Evolutionary conservation across 805 yeast genomes (phyloP).

Genomic region (Zygosaccharomyces kombuchaensis): DNA sequence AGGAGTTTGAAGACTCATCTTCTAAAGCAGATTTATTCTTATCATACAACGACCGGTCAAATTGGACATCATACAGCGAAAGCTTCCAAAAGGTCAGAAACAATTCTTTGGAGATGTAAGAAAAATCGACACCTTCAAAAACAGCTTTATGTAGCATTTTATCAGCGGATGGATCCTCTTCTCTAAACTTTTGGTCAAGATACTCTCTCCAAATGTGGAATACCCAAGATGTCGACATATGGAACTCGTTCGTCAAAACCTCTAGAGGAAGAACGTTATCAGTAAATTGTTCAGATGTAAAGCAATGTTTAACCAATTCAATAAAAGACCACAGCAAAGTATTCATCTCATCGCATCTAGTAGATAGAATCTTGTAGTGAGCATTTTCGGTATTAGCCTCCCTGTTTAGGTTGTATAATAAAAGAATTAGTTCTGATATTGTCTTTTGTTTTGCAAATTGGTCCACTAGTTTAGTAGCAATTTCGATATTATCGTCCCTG

Average conservation of each 20-base stretch:
- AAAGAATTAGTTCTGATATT: conserved; percentile 60
- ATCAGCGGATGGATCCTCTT: conserved; percentile 13
- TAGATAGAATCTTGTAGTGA: conserved; percentile 68
- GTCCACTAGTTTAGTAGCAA: conserved; percentile 50
- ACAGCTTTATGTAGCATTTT: conserved; percentile 13
- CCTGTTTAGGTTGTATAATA: conserved; percentile 48
- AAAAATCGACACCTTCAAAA: conserved; percentile 25
- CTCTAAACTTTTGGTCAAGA: conserved; percentile 30
- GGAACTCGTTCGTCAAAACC: conserved; percentile 40
- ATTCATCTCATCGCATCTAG: conserved; percentile 65
- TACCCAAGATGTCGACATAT: conserved; percentile 56
- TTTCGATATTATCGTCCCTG: conserved; percentile 43
- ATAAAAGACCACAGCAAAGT: conserved; percentile 62
- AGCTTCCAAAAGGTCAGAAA: conserved; percentile 70
- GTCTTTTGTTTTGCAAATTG: conserved; percentile 42
- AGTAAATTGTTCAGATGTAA: conserved; percentile 33
- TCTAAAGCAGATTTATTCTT: conserved; percentile 33
- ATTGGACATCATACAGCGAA: conserved; percentile 65
- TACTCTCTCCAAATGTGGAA: conserved; percentile 72
- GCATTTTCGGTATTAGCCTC: conserved; percentile 39
- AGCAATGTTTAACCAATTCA: conserved; percentile 53
- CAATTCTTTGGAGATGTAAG: conserved; percentile 38
- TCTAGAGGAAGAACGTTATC: conserved; percentile 40
- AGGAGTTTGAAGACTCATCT: conserved; percentile 10
- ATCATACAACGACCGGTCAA: conserved; percentile 46